Conservation (phyloP, 371 early-diverging fungal species). For the Rhizomucor miehei region DNA sequence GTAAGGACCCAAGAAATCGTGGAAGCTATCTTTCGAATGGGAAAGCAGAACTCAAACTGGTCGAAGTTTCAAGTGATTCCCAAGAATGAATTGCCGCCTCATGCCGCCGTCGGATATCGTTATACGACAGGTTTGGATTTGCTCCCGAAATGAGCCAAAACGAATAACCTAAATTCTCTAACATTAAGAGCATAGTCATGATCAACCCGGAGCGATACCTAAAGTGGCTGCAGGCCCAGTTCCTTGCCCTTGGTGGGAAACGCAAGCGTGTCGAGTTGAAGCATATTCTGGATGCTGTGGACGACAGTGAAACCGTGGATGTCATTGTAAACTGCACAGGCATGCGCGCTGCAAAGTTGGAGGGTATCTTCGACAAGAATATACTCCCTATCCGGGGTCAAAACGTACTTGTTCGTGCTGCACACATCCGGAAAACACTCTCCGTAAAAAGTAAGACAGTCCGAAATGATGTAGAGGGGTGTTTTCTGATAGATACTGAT, state of each 20-base stretch:
- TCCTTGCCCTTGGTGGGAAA: slow-evolving; percentile 54
- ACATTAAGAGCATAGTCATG: slow-evolving; percentile 17
- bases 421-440: slow-evolving; percentile 54
- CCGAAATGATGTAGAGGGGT: neutral
- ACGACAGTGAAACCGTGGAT: slow-evolving; percentile 21
- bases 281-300: slow-evolving; percentile 31
- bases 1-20: slow-evolving; percentile 26
- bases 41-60: slow-evolving; percentile 1
- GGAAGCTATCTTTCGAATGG: neutral
- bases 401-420: slow-evolving; percentile 60
- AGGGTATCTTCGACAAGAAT: slow-evolving; percentile 58
- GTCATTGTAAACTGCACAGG: slow-evolving; percentile 75
- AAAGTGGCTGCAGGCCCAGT: slow-evolving; percentile 54
- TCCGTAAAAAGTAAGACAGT: slow-evolving; percentile 29
- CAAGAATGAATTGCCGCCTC: slow-evolving; percentile 12
- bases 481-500: neutral
- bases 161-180: neutral
- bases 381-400: slow-evolving; percentile 69
- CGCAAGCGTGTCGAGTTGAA: slow-evolving; percentile 22
- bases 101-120: slow-evolving; percentile 41
- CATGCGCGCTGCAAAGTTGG: slow-evolving; percentile 50
- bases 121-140: slow-evolving; percentile 46
- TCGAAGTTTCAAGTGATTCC: slow-evolving; percentile 47
- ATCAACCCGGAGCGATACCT: slow-evolving; percentile 62
- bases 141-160: neutral